A percentile compares a stretch with the other conserved stretches of the same genome.
Conservation (phyloP, 805 yeast species). For the Saccharomyces mikatae region DNA sequence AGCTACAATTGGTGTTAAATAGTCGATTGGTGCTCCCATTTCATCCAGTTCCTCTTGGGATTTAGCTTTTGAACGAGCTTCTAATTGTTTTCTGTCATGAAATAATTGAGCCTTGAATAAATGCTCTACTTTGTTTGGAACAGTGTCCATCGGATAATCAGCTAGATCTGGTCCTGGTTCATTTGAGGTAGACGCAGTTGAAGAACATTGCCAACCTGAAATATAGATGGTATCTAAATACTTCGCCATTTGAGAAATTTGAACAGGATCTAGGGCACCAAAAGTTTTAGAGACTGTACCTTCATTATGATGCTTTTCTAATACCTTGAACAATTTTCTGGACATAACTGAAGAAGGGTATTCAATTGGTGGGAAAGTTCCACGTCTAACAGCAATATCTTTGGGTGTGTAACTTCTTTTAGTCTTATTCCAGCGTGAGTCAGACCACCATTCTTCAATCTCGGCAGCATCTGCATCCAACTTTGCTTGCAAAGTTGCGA, state of each 20-base stretch:
- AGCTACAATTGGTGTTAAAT: slow-evolving; percentile 88
- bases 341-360: slow-evolving; percentile 78
- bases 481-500: slow-evolving; percentile 8
- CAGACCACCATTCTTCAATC: slow-evolving; percentile 84
- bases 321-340: slow-evolving; percentile 64
- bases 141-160: slow-evolving; percentile 97
- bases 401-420: slow-evolving; percentile 83
- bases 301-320: slow-evolving; percentile 53
- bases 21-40: slow-evolving; percentile 69
- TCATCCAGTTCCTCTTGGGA: slow-evolving; percentile 57
- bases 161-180: slow-evolving; percentile 98
- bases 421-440: slow-evolving; percentile 85
- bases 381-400: slow-evolving; percentile 85
- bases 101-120: slow-evolving; percentile 92
- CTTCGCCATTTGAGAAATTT: slow-evolving; percentile 93
- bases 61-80: slow-evolving; percentile 55
- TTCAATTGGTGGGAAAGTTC: slow-evolving; percentile 53
- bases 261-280: slow-evolving; percentile 95
- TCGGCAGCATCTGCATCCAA: slow-evolving; percentile 49
- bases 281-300: slow-evolving; percentile 80
- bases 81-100: slow-evolving; percentile 95
- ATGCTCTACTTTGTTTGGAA: slow-evolving; percentile 96
- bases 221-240: slow-evolving; percentile 88
- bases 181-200: slow-evolving; percentile 93
- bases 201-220: slow-evolving; percentile 98